phyloP scores from a whole-genome alignment of 352 stramenopile genomes.

The Thraustochytrium striatum region DNA sequence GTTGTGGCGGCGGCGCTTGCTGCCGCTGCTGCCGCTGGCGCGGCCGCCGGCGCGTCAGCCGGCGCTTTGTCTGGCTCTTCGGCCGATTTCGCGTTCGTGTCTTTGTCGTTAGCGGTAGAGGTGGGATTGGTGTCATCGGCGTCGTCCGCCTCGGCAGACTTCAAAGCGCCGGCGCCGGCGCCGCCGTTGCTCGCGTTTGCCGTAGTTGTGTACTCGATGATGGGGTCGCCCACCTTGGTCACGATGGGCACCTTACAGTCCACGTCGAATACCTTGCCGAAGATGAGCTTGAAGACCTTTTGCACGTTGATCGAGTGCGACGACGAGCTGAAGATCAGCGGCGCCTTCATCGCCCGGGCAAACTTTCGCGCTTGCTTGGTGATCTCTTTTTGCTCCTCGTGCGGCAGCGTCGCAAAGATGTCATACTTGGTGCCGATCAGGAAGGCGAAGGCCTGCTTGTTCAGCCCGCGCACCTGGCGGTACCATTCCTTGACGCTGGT shows the following conservation, averaged over 20 bases:
- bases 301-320: slow-evolving; percentile 91
- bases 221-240: slow-evolving; percentile 77
- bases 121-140: too few species aligned
- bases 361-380: slow-evolving; percentile 88
- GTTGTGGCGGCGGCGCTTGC: too few species aligned
- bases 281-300: slow-evolving; percentile 86
- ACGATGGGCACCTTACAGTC: slow-evolving; percentile 87
- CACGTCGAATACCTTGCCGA: slow-evolving; percentile 88
- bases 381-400: slow-evolving; percentile 85
- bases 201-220: too few species aligned
- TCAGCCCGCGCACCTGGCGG: slow-evolving; percentile 59
- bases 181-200: too few species aligned
- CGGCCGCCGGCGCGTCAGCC: too few species aligned
- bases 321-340: slow-evolving; percentile 85
- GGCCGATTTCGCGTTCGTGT: too few species aligned
- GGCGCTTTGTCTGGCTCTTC: too few species aligned
- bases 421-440: slow-evolving; percentile 91
- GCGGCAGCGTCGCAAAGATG: slow-evolving; percentile 78
- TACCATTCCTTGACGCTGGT: slow-evolving; percentile 86
- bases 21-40: too few species aligned
- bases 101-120: too few species aligned
- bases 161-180: too few species aligned
- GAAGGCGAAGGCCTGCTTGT: slow-evolving; percentile 74
- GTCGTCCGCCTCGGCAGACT: too few species aligned
- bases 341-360: slow-evolving; percentile 87